Base-by-base conservation (phyloP, 257 asterid genomes). In the Verbascum thapsus region DNA sequence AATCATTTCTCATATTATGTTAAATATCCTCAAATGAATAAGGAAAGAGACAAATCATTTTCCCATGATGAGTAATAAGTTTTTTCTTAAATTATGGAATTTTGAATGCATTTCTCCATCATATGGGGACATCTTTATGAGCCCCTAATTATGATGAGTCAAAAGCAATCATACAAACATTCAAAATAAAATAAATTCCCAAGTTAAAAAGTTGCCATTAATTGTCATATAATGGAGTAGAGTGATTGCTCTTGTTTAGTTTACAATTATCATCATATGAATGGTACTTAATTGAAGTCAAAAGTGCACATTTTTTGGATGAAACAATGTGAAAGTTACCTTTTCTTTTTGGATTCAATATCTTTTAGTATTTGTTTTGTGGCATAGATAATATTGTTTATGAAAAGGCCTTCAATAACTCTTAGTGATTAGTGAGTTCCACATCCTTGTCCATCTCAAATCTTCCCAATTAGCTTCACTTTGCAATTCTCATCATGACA, bases 191-290 rank as follows among this genome's bases (percentile, higher is more conserved):
- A 26, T 22, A 50, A 20, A 34, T 5, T 15, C 49, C 62, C 41
- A 59, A 58, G 26, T 6, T 16, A 19, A 69, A 56, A 34, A 67
- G 60, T 61, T 72, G 49, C 1, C 61, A 50, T 26, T 26, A 26
- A 26, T 70, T 81, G 75, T 70, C 78, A 44, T 77, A 8, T 72
- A 67, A 75, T 74, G 78, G 76, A 72, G 37, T 37, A 30, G 39
- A 50, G 55, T 7, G 51, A 58, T 72, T 58, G 9, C 67, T 49
- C 54, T 30, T 61, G 67, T 65, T 60, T 48, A 13, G 48, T 47
- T 39, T 43, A 63, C 43, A 13, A 54, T 72, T 41, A 49, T 67
- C 23, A 56, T 38, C 66, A 59, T 63, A 43, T 47, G 44, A 67
- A 70, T 68, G 71, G 18, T 56, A 50, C 64, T 47, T 65, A 44